Evolutionary conservation across 2,329 filamentous ascomycete species (phyloP).

Genomic region (Penicillium sp.): DNA sequence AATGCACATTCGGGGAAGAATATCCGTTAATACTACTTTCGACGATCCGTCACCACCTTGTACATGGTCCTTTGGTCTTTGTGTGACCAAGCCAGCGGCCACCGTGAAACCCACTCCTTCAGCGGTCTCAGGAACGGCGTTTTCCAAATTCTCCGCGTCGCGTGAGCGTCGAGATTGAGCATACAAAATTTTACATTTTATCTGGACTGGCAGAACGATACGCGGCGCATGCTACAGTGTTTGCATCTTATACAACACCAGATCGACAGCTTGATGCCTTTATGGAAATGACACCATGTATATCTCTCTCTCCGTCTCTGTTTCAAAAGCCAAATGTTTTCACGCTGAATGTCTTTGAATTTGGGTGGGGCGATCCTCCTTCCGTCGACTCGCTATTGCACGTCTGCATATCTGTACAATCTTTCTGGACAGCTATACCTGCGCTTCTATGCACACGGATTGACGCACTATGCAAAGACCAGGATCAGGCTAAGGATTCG

Average conservation of each 20-base stretch:
- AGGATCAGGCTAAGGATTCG: neutral
- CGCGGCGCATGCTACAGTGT: neutral
- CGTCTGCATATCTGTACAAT: neutral
- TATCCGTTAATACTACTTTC: neutral
- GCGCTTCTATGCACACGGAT: neutral
- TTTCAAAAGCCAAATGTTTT: neutral
- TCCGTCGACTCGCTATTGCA: neutral
- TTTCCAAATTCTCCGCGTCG: constrained; percentile 9
- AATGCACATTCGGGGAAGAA: neutral
- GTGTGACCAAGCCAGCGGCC: constrained; percentile 9
- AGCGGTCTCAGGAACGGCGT: constrained; percentile 9
- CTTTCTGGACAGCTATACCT: neutral
- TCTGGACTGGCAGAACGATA: neutral
- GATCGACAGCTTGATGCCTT: neutral
- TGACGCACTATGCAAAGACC: neutral
- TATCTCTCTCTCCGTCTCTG: neutral
- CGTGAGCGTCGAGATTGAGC: neutral
- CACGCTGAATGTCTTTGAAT: neutral
- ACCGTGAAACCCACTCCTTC: constrained; percentile 15
- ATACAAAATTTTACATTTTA: neutral
- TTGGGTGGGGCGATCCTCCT: neutral
- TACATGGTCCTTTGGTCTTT: constrained; percentile 1
- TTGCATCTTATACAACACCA: neutral
- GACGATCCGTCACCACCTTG: constrained; percentile 5
- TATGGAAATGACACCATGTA: neutral